Evolutionary conservation across 2,329 filamentous ascomycete genomes (phyloP).

Genomic region (Colletotrichum costaricense): DNA sequence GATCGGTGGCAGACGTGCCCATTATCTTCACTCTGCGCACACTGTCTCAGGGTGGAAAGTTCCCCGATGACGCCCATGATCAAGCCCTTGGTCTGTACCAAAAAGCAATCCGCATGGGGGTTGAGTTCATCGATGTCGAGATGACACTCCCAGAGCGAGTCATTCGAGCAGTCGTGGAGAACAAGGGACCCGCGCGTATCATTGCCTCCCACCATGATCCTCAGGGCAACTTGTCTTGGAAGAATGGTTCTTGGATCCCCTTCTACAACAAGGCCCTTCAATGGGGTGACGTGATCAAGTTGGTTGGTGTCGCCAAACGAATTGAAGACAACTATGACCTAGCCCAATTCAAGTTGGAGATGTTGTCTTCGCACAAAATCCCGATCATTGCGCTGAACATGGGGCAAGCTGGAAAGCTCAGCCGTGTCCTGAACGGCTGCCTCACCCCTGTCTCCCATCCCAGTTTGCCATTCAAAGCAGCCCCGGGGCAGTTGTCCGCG

Average conservation of each 20-base stretch:
- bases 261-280: slow-evolving; percentile 92
- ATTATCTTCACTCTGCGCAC: slow-evolving; percentile 95
- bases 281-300: slow-evolving; percentile 93
- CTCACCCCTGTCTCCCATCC: slow-evolving; percentile 96
- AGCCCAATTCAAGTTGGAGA: slow-evolving; percentile 82
- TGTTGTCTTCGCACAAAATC: slow-evolving; percentile 77
- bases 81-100: slow-evolving; percentile 80
- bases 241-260: slow-evolving; percentile 89
- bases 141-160: slow-evolving; percentile 85
- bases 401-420: slow-evolving; percentile 88
- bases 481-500: slow-evolving; percentile 92
- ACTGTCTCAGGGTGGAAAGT: slow-evolving; percentile 85
- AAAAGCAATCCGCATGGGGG: slow-evolving; percentile 82
- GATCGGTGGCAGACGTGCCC: slow-evolving; percentile 78
- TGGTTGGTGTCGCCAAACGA: slow-evolving; percentile 82
- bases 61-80: slow-evolving; percentile 81
- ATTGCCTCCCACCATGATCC: slow-evolving; percentile 98
- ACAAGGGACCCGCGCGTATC: slow-evolving; percentile 80
- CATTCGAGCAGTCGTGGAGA: slow-evolving; percentile 74
- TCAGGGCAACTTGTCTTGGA: slow-evolving; percentile 82
- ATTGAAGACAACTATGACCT: slow-evolving; percentile 90
- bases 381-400: slow-evolving; percentile 97
- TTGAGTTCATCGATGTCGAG: slow-evolving; percentile 94
- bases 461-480: slow-evolving; percentile 89
- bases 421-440: slow-evolving; percentile 89